phyloP scores from a whole-genome alignment of 176 grass and related monocot genomes.

The Saccharum officinarum region DNA sequence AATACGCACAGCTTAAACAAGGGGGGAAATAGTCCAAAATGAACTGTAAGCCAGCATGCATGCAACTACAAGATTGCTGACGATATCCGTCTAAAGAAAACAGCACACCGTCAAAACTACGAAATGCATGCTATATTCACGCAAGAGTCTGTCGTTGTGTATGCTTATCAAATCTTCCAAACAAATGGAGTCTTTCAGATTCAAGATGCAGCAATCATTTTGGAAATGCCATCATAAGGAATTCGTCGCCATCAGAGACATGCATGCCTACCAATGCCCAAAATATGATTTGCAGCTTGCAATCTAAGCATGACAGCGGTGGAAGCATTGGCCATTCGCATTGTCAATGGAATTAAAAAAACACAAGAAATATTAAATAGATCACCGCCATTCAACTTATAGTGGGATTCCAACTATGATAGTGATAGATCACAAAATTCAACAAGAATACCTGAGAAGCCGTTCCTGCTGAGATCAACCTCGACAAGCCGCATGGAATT shows the following conservation, averaged over 20 bases:
- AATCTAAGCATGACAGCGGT: not conserved
- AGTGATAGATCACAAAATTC: conserved; percentile 8
- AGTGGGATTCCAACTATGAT: not conserved
- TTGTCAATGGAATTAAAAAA: not conserved
- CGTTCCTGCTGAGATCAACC: conserved; percentile 93
- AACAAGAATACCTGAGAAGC: conserved; percentile 75
- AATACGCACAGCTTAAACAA: not conserved
- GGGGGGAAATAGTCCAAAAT: not conserved
- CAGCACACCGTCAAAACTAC: not conserved
- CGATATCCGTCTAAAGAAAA: conserved; percentile 17
- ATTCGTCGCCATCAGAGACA: not conserved
- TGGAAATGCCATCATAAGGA: not conserved
- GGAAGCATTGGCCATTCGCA: conserved; percentile 22
- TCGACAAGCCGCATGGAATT: conserved; percentile 70
- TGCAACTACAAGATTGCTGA: not conserved
- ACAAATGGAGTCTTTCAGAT: conserved; percentile 3
- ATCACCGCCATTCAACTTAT: not conserved
- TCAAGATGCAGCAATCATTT: conserved; percentile 31
- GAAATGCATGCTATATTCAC: not conserved
- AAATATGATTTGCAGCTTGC: not conserved
- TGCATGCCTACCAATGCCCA: not conserved
- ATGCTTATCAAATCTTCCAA: conserved; percentile 31
- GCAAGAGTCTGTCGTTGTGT: not conserved
- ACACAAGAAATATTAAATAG: not conserved
- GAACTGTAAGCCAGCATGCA: conserved; percentile 1